Conservation (phyloP, 1,284 basidiomycete genomes). For the Agroathelia rolfsii region DNA sequence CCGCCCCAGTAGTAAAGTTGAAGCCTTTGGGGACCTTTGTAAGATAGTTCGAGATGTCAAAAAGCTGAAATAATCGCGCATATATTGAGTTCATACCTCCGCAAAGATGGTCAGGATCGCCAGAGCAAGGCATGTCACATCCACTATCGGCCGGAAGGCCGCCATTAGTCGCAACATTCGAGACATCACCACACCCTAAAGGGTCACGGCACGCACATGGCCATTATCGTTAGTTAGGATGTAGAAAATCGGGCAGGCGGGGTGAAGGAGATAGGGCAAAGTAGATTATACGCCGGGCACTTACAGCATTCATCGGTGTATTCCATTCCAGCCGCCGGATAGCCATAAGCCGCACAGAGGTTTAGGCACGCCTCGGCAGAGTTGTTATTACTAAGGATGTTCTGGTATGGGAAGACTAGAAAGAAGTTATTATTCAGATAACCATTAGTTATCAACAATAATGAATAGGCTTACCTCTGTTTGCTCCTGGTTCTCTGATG, state of each 20-base stretch:
- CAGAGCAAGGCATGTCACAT: constrained; percentile 53
- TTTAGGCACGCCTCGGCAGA: constrained; percentile 49
- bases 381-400: constrained; percentile 50
- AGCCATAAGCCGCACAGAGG: constrained; percentile 58
- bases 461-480: no score
- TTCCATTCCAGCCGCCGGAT: constrained; percentile 54
- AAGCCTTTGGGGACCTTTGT: no score
- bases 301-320: constrained; percentile 55
- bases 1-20: constrained; percentile 55
- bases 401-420: constrained; percentile 51
- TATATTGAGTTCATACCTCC: constrained; percentile 35
- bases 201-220: neutral
- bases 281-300: constrained; percentile 17
- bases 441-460: no score
- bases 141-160: constrained; percentile 37
- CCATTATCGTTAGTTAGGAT: constrained; percentile 3
- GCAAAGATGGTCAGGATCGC: constrained; percentile 56
- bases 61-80: no score
- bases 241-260: no score
- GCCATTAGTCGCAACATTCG: constrained; percentile 36
- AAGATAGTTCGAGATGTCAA: no score
- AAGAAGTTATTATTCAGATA: no score
- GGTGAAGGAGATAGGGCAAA: no score
- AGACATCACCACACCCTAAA: constrained; percentile 57
- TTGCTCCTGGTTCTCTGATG: constrained; percentile 51